Evolutionary conservation across 2,329 filamentous ascomycete genomes (phyloP), one percentile per base, ranked within the genome.

Genomic region (Cladophialophora bantiana): DNA sequence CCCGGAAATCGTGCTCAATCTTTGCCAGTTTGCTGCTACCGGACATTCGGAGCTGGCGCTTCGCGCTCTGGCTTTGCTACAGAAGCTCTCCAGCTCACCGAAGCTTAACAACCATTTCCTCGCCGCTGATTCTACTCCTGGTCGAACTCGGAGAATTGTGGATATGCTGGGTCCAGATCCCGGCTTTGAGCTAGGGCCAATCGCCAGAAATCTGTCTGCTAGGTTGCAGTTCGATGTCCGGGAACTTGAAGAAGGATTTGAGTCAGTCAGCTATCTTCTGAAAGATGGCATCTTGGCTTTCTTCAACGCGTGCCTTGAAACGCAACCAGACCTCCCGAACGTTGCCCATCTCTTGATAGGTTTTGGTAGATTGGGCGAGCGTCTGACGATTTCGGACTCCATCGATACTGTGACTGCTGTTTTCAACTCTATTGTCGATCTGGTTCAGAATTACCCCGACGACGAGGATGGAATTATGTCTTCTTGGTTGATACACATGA

Each of bases 311-410:
- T 96, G 92, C 75, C 84, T 99, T 2, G 85, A 86, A 62, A 88
- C 90, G 38, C 90, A 89, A 32, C 89, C 91, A 0, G 86, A 90
- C 72, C 87, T 89, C 72, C 94, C 95, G 4, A 96, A 90, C 1
- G 89, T 99, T 71, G 95, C 94, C 0, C 96, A 99, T 77, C 84
- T 96, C 54, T 83, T 99, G 1, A 87, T 99, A 4, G 95, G 95
- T 0, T 97, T 99, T 77, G 86, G 86, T 64, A 96, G 93, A 73
- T 87, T 88, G 52, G 86, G 90, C 40, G 89, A 88, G 45, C 62
- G 60, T 4, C 55, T 73, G 45, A 57, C 64, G 45, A 65, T 71
- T 35, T 80, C 88, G 1, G 86, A 88, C 34, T 86, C 93, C 56
- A 79, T 97, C 77, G 86, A 89, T 12, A 83, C 86, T 15, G 86